Percentiles rank a stretch among this genome's conserved stretches.
Conservation (phyloP, 345 rosid species). For the Citrus reticulata region DNA sequence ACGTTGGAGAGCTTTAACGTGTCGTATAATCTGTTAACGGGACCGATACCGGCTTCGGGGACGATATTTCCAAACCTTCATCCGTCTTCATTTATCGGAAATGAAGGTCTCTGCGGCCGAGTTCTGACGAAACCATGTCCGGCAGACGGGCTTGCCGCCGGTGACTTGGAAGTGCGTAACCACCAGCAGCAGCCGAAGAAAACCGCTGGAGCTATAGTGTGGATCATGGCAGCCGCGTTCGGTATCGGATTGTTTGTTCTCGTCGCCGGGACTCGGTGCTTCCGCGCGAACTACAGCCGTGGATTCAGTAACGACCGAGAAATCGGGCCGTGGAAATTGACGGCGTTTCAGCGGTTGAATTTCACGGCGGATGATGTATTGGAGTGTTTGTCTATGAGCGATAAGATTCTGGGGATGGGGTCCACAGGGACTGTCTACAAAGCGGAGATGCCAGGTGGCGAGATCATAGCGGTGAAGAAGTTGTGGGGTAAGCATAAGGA, state of each 20-base stretch:
- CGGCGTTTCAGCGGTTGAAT: conserved; percentile 85
- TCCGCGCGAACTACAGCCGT: conserved; percentile 52
- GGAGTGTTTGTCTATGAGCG: conserved; percentile 65
- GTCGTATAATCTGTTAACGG: conserved; percentile 62
- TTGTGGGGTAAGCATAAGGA: conserved; percentile 89
- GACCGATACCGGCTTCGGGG: conserved; percentile 70
- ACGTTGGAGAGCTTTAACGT: conserved; percentile 86
- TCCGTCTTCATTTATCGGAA: conserved; percentile 74
- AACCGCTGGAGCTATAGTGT: conserved; percentile 80
- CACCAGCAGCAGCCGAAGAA: conserved; percentile 44
- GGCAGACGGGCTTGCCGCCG: conserved; percentile 22
- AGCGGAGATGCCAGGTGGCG: conserved; percentile 95
- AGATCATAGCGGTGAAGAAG: conserved; percentile 92
- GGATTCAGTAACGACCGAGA: conserved; percentile 36
- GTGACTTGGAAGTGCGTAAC: conserved; percentile 29
- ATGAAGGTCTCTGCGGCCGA: conserved; percentile 80
- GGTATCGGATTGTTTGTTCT: conserved; percentile 72
- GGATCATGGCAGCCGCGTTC: conserved; percentile 91
- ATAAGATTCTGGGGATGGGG: conserved; percentile 93
- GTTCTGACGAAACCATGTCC: conserved; percentile 52
- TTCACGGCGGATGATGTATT: conserved; percentile 87
- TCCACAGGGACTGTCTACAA: conserved; percentile 88
- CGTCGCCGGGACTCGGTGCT: conserved; percentile 72
- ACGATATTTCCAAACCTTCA: conserved; percentile 61
- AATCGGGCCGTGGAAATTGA: conserved; percentile 84